These are phyloP conservation scores for Penicillium desertorum DNA, from an alignment of 495 filamentous ascomycete genomes.

Conservation along the genomic window DNA sequence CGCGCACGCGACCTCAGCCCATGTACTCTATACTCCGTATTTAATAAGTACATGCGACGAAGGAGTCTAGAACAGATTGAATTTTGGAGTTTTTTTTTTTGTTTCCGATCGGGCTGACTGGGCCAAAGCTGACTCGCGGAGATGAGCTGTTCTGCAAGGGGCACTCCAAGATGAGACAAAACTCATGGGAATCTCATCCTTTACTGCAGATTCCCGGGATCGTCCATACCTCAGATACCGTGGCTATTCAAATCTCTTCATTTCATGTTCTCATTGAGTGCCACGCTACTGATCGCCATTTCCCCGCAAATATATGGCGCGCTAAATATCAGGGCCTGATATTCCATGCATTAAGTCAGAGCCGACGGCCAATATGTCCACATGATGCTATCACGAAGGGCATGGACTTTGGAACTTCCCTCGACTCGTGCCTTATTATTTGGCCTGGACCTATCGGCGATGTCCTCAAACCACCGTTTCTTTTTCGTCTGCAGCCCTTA, in stretches of 20 bases:
- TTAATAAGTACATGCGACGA: neutral
- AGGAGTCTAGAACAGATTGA: neutral
- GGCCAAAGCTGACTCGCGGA: conserved; percentile 14
- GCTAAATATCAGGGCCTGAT: conserved; percentile 10
- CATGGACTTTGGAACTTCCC: conserved; percentile 14
- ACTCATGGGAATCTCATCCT: conserved; percentile 13
- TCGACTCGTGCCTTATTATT: neutral
- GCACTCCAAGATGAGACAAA: conserved; percentile 24
- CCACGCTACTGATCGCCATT: conserved; percentile 22
- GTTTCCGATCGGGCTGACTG: conserved; percentile 10
- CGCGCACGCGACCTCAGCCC: conserved; percentile 4
- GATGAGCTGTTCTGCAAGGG: conserved; percentile 25
- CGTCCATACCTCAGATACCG: neutral
- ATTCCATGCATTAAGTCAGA: conserved; percentile 5
- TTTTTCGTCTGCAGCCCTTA: conserved; percentile 2
- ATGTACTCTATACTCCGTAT: neutral
- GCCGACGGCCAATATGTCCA: conserved; percentile 17
- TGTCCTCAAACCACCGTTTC: neutral
- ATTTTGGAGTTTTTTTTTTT: neutral
- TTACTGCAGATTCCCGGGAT: conserved; percentile 20
- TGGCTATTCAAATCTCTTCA: neutral
- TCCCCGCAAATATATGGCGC: conserved; percentile 24
- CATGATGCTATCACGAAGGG: conserved; percentile 28
- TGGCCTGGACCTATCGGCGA: conserved; percentile 9
- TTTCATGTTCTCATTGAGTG: neutral